Evolutionary conservation across 2,329 filamentous ascomycete genomes (phyloP).

Genomic region (Knoxdaviesia capensis): DNA sequence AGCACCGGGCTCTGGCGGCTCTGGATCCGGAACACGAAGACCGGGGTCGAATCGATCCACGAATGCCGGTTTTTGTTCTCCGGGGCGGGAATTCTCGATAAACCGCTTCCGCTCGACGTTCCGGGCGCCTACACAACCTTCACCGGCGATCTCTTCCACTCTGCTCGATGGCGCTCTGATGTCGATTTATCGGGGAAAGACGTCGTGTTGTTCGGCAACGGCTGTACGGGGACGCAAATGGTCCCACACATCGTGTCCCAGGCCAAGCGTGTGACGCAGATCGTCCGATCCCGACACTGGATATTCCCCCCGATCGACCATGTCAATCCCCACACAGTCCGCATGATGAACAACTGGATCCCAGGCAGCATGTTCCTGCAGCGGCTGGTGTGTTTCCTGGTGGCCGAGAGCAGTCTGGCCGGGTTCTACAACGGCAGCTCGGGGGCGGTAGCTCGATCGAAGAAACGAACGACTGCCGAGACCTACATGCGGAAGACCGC

Average conservation of each 20-base stretch:
- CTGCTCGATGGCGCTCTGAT: constrained; percentile 30
- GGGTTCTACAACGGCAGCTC: constrained; percentile 20
- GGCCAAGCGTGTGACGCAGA: constrained; percentile 17
- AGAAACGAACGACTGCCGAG: constrained; percentile 17
- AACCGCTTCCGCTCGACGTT: constrained; percentile 18
- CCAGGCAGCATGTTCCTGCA: constrained; percentile 23
- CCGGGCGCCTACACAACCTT: constrained; percentile 26
- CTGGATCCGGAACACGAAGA: constrained; percentile 9
- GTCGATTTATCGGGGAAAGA: constrained; percentile 24
- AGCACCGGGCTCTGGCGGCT: constrained; percentile 14
- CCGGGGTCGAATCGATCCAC: constrained; percentile 10
- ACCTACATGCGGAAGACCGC: constrained; percentile 20
- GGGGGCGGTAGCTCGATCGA: constrained; percentile 14
- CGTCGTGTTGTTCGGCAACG: constrained; percentile 33
- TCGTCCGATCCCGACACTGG: constrained; percentile 22
- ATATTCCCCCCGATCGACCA: constrained; percentile 14
- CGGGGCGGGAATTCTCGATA: constrained; percentile 14
- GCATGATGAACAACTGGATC: constrained; percentile 20
- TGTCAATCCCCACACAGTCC: constrained; percentile 5
- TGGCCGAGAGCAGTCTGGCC: constrained; percentile 13
- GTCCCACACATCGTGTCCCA: constrained; percentile 20
- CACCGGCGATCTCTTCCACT: constrained; percentile 30
- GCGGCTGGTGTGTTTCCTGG: constrained; percentile 19
- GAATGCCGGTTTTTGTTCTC: constrained; percentile 20
- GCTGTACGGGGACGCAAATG: constrained; percentile 33